Percentiles rank a stretch among this genome's conserved stretches.
Conservation (phyloP, 306 rosid species). For the Datisca glomerata region DNA sequence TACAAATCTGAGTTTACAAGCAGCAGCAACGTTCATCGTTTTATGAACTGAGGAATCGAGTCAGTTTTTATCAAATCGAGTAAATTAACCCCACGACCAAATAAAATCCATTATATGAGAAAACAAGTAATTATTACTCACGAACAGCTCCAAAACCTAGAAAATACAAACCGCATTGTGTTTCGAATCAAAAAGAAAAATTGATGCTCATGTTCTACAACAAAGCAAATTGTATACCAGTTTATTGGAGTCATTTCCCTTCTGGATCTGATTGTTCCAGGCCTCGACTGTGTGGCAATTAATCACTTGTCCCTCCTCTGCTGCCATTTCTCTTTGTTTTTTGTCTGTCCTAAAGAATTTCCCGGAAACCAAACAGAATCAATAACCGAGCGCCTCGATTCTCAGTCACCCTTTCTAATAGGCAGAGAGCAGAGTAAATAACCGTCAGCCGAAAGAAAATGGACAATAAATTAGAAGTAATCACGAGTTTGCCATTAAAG, state of each 20-base stretch:
- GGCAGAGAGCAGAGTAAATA: neutral
- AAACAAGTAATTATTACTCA: too few species aligned
- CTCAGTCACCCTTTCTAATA: slow-evolving; percentile 11
- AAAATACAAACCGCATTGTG: too few species aligned
- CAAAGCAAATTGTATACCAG: slow-evolving; percentile 16
- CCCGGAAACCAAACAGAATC: neutral
- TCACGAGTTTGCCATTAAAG: slow-evolving; percentile 32
- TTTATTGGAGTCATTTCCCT: slow-evolving; percentile 39
- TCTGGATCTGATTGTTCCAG: slow-evolving; percentile 37
- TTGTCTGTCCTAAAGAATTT: neutral
- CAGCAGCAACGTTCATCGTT: too few species aligned
- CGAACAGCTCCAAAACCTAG: too few species aligned
- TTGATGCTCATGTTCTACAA: too few species aligned
- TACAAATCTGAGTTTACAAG: too few species aligned
- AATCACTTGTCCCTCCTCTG: slow-evolving; percentile 49
- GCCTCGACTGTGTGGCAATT: slow-evolving; percentile 39
- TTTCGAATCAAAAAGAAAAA: too few species aligned
- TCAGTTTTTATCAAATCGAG: too few species aligned
- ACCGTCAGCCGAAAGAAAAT: too few species aligned
- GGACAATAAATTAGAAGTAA: neutral
- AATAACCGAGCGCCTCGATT: neutral
- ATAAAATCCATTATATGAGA: too few species aligned
- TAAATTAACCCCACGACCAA: too few species aligned
- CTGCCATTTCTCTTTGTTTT: slow-evolving; percentile 20
- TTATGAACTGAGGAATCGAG: too few species aligned